A percentile compares a stretch with the other conserved stretches of the same genome.
Conservation (phyloP, 2,329 filamentous ascomycete species). For the Pestalotiopsis sp. region DNA sequence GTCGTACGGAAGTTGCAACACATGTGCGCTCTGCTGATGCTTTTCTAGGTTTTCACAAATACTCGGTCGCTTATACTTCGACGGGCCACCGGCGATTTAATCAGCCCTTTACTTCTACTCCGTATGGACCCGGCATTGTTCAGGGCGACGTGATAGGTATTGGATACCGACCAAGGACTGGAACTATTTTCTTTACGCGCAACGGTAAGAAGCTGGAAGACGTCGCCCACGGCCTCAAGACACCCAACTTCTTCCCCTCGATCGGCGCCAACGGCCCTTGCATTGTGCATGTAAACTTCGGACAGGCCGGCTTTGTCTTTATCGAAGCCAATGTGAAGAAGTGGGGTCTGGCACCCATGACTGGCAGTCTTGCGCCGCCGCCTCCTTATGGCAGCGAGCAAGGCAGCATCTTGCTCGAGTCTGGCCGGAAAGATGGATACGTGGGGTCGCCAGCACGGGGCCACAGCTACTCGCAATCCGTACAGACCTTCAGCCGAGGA, state of each 20-base stretch:
- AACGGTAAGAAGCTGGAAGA: constrained; percentile 98
- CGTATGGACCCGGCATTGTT: constrained; percentile 81
- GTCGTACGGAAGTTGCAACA: constrained; percentile 8
- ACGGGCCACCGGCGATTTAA: constrained; percentile 86
- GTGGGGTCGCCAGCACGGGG: constrained; percentile 43
- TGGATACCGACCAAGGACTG: constrained; percentile 91
- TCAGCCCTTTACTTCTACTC: constrained; percentile 81
- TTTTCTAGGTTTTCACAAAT: constrained; percentile 80
- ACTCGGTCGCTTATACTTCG: constrained; percentile 89
- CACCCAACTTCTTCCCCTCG: constrained; percentile 96
- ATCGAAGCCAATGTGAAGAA: constrained; percentile 99
- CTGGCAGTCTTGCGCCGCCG: constrained; percentile 89
- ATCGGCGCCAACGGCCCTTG: constrained; percentile 95
- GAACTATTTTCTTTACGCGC: constrained; percentile 95
- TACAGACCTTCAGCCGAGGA: constrained; percentile 42
- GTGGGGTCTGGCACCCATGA: constrained; percentile 96
- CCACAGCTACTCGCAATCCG: constrained; percentile 49
- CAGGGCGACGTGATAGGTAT: constrained; percentile 97
- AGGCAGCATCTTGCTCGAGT: constrained; percentile 91
- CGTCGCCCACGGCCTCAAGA: constrained; percentile 87
- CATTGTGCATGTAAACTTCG: constrained; percentile 94
- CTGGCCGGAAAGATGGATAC: constrained; percentile 69
- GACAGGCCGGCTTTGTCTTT: constrained; percentile 96
- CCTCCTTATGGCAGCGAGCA: constrained; percentile 97
- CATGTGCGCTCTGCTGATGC: constrained; percentile 8